phyloP scores from a whole-genome alignment of 176 grass and related monocot species.

The Panicum miliaceum region DNA sequence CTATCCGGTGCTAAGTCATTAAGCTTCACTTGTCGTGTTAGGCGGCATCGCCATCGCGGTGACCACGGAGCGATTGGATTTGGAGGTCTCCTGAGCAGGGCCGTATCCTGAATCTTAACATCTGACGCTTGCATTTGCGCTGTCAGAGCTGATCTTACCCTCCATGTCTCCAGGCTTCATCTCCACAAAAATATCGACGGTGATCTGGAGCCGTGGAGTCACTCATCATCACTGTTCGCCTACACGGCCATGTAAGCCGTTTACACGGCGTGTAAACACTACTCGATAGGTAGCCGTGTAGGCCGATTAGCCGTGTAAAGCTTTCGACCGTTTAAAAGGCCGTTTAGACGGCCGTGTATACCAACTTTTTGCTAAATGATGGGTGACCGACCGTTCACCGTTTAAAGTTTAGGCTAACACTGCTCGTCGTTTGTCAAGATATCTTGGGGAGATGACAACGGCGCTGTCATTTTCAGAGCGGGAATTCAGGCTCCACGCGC shows the following conservation, averaged over 20 bases:
- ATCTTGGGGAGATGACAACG: not conserved
- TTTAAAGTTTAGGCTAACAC: too few relatives aligned
- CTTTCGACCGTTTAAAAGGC: too few relatives aligned
- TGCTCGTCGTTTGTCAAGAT: too few relatives aligned
- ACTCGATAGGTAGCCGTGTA: too few relatives aligned
- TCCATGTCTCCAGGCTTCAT: not conserved
- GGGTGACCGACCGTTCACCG: too few relatives aligned
- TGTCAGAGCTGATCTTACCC: not conserved
- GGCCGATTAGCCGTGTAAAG: too few relatives aligned
- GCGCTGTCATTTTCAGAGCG: not conserved
- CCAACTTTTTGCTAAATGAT: too few relatives aligned
- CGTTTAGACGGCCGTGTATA: too few relatives aligned
- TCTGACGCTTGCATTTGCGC: not conserved
- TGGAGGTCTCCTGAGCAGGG: not conserved
- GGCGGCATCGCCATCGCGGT: not conserved
- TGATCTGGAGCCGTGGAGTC: not conserved
- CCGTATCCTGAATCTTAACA: slow-evolving; percentile 7
- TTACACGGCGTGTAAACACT: too few relatives aligned
- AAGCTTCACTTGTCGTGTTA: not conserved
- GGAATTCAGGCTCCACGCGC: not conserved
- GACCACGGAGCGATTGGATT: not conserved
- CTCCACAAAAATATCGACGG: not conserved
- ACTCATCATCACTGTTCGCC: too few relatives aligned
- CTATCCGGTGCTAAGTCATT: not conserved
- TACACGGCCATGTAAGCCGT: too few relatives aligned